Base-by-base conservation (phyloP, 768 basidiomycete genomes). In the Aureoboletus auriporus region DNA sequence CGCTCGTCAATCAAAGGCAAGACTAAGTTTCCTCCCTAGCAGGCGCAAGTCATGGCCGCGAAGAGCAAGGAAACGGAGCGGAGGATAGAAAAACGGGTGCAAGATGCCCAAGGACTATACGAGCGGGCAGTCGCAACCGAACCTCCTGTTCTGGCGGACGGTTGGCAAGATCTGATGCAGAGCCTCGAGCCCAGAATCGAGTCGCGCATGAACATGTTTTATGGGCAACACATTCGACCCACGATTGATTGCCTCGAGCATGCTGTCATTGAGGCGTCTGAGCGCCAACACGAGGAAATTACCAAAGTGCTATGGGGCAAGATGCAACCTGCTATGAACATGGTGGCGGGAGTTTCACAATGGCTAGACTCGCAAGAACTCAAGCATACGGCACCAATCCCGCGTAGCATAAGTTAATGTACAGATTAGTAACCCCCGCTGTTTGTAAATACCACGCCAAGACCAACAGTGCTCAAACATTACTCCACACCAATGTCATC, bases 301-400 rank as follows among this genome's bases (percentile, higher is more conserved):
- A 50, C 62, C 4, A 41, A 42, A 26, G 60, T 57, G 17, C 27
- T 65, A 23, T 65, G 64, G 64, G 60, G 60, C 8, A 56, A 37
- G 51, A 56, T 65, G 31, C 55, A 62, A 38, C 63, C 63, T n/a
- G 65, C 64, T 4, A 64, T 65, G 63, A 62, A 62, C 33, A 55
- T 64, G 55, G 63, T 66, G 3, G 55, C 60, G 3, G 63, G 57
- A 11, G 64, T 64, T 40, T 66, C 61, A 17, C 53, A 46, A 39
- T 64, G 63, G 63, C 46, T 64, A 13, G 63, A 64, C 46, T 66
- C 64, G 8, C 62, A 66, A 17, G 60, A 60, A 35, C 60, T 66
- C 3, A 23, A 13, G 11, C 46, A 31, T 35, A 60, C 60, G 14
- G 62, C 64, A 17, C 57, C 57, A 6, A 46, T 44, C 16, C 51